Conservation (phyloP, 345 rosid species). For the Pugionium cornutum region DNA sequence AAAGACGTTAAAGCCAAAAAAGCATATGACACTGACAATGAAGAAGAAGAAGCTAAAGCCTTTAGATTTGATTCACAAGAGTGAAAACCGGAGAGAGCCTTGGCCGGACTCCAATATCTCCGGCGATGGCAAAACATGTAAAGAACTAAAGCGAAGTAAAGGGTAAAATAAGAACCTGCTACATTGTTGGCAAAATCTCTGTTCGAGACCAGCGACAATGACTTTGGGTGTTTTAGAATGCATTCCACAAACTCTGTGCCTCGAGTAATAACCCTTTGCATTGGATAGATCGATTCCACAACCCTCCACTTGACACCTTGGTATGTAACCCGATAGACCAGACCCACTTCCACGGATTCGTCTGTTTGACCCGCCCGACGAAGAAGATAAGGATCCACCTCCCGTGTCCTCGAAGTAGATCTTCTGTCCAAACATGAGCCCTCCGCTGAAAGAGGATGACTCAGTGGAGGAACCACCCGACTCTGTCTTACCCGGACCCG, state of each 20-base stretch:
- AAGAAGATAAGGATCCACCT: conserved; percentile 44
- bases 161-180: conserved; percentile 65
- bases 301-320: conserved; percentile 96
- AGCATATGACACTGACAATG: conserved; percentile 38
- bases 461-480: conserved; percentile 56
- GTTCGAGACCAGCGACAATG: conserved; percentile 75
- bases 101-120: no score
- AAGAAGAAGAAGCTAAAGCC: conserved; percentile 25
- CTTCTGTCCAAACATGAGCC: conserved; percentile 72
- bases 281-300: conserved; percentile 91
- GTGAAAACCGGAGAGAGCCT: background rate
- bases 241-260: conserved; percentile 86
- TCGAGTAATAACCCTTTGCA: conserved; percentile 85
- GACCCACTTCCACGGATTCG: conserved; percentile 47
- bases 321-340: conserved; percentile 55
- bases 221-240: conserved; percentile 85
- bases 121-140: conserved; percentile 21
- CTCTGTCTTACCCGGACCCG: conserved; percentile 49
- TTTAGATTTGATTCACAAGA: conserved; percentile 30
- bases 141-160: conserved; percentile 13
- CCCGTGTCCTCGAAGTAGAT: conserved; percentile 76
- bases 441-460: conserved; percentile 62
- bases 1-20: conserved; percentile 40
- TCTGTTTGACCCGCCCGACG: conserved; percentile 41
- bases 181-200: conserved; percentile 98